A percentile compares a stretch with the other conserved stretches of the same genome.
Evolutionary conservation across 2,329 filamentous ascomycete genomes (phyloP).

Genomic region (Ophiostoma montium): DNA sequence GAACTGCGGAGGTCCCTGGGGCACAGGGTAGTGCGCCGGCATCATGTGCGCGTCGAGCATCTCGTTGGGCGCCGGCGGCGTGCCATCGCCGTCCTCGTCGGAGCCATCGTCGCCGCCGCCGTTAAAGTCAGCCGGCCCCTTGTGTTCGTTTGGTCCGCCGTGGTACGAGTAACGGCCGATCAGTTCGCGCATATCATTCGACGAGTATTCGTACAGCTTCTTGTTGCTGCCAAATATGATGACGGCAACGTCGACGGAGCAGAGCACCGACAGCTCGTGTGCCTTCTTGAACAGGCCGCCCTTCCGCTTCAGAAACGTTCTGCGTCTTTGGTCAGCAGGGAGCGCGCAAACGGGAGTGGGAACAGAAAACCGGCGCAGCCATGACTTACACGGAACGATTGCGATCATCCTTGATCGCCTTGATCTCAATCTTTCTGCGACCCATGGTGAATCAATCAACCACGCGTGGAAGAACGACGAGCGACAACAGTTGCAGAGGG

Average conservation of each 20-base stretch:
- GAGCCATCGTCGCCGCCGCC: conserved; percentile 72
- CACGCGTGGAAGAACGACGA: not conserved
- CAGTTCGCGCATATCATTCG: conserved; percentile 81
- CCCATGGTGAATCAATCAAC: conserved; percentile 51
- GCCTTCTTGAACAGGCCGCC: conserved; percentile 99
- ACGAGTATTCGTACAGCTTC: conserved; percentile 97
- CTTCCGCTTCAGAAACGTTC: conserved; percentile 97
- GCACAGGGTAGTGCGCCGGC: conserved; percentile 55
- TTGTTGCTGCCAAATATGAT: conserved; percentile 99
- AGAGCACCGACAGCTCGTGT: conserved; percentile 93
- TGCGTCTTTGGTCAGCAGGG: conserved; percentile 24
- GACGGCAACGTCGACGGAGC: conserved; percentile 95
- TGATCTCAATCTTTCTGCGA: conserved; percentile 98
- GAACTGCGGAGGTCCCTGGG: conserved; percentile 48
- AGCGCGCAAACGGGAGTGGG: not conserved
- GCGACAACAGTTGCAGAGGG: not conserved
- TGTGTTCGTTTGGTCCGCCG: conserved; percentile 87
- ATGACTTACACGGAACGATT: conserved; percentile 84
- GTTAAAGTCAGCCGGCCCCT: conserved; percentile 84
- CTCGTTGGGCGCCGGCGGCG: conserved; percentile 57
- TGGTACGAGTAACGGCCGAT: conserved; percentile 85
- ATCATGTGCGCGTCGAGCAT: conserved; percentile 45
- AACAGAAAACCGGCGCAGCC: not conserved
- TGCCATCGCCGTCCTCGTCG: conserved; percentile 63
- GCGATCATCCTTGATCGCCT: conserved; percentile 96